Evolutionary conservation across 176 grass and related monocot species (phyloP), one percentile per base, ranked within the genome.

Genomic region (Bolboschoenus planiculmis): DNA sequence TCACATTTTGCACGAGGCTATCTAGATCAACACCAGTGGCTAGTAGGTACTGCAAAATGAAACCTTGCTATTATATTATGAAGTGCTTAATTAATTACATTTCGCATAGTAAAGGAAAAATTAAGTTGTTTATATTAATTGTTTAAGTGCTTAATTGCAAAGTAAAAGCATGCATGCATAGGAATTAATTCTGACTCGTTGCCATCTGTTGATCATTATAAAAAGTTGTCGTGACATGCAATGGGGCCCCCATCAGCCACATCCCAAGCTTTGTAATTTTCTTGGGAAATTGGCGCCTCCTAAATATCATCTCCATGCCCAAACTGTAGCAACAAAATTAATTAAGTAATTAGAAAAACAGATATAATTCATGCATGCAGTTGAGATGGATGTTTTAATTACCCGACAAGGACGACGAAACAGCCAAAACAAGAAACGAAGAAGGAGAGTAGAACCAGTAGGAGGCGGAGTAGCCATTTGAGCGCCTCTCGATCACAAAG

Each of bases 381-480:
- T 53, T 26, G 10, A 33, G 31, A 8, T 36, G 14, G 3, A 20
- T 2, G 3, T 56, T 56, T 20, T 56, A 48, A 21, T 39, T 80
- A 80, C 54, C 78, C 78, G 20, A 80, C 24, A 60, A 80, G 51
- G n/a, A 80, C 54, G 1, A 80, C 27, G 2, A 27, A 59, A 37
- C 78, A 80, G 50, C 78, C 78, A 60, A 35, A 24, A 57, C 59
- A 57, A 60, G 78, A 80, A 57, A 80, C 33, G 54, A 58, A 80
- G 56, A 80, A 31, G 1, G 78, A 23, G 54, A 80, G 51, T 6
- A 80, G 20, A 6, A 30, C 78, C 16, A 40, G 50, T 35, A 57
- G 4, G 31, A 80, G 78, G 1, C 78, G 78, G 30, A 80, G 14
- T 23, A 80, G 27, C 78, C 51, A 59, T 61, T 80, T 80, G 10